Evolutionary conservation across 108 stramenopile genomes (phyloP), one percentile per base, ranked within the genome.

Genomic region (Nitzschia putrida): DNA sequence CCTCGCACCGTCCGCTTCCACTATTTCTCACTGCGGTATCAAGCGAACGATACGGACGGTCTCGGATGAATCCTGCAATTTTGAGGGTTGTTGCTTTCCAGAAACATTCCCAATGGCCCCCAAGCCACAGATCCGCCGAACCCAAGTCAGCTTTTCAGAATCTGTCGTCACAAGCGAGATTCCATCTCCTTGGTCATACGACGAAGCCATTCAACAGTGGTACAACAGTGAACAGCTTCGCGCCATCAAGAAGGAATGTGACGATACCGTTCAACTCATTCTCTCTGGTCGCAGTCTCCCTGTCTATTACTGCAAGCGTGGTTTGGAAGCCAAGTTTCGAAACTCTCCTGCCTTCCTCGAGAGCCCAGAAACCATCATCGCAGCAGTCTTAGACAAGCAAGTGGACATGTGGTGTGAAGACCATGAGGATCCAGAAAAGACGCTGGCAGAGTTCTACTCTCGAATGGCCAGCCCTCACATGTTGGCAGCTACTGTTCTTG

Each of bases 261-360:
- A 2, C 2, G 14, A 59, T 4, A 59, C 58, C 12, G 39, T 59
- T 34, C 34, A 59, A 1, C 6, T 59, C 11, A 12, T 59, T 13
- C 12, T 16, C 16, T 21, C 34, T 1, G 58, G n/a, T 1, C 5
- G 12, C 20, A 25, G 13, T 5, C 38, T 59, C 13, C 14, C 13
- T 38, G 39, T 6, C 14, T 0, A 2, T 4, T 59, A 40, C 16
- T 59, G 58, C 39, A 59, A 59, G 7, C 29, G 58, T 14, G 58
- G 58, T 12, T 20, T 59, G 38, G 58, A 59, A 7, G 5, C 58
- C 16, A 16, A 41, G 26, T 41, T 59, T 59, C 58, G 38, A 2
- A 40, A 40, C 12, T 13, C 12, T 40, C 25, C 38, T 4, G 0
- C 58, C 34, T 59, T 16, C 39, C 39, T 59, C n/a, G 14, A 39